Evolutionary conservation across 352 stramenopile genomes (phyloP).

Genomic region (Nothophytophthora sp.): DNA sequence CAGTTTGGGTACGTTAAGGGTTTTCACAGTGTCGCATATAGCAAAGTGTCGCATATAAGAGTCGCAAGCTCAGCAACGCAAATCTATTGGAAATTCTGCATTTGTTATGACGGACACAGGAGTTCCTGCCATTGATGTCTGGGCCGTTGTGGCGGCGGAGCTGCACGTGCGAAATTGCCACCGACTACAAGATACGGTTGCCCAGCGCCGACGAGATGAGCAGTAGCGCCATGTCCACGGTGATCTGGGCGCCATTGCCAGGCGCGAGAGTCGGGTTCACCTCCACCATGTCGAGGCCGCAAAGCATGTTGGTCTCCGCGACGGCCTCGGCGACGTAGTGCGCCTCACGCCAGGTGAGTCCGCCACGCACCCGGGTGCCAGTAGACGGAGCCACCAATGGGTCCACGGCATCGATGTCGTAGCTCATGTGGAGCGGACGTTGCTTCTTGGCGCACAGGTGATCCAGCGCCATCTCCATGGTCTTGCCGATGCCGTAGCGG

Average conservation of each 20-base stretch:
- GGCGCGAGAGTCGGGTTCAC: conserved; percentile 93
- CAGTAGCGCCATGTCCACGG: conserved; percentile 92
- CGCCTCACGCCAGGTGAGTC: conserved; percentile 96
- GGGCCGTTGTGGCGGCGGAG: too few relatives aligned
- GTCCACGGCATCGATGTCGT: conserved; percentile 98
- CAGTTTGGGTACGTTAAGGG: background rate
- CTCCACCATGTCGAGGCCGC: conserved; percentile 95
- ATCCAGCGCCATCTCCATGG: conserved; percentile 97
- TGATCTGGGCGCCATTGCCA: conserved; percentile 87
- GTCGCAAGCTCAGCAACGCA: too few relatives aligned
- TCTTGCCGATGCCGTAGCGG: conserved; percentile 94
- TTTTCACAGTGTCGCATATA: background rate
- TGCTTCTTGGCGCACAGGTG: conserved; percentile 89
- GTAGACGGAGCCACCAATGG: conserved; percentile 94
- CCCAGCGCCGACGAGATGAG: conserved; percentile 93
- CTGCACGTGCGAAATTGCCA: background rate
- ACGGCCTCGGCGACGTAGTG: conserved; percentile 96
- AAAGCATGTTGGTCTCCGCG: conserved; percentile 88
- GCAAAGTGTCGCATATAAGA: background rate
- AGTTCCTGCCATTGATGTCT: too few relatives aligned
- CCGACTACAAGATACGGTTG: conserved; percentile 90
- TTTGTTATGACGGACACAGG: too few relatives aligned
- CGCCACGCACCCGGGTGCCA: conserved; percentile 94
- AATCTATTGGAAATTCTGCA: too few relatives aligned
- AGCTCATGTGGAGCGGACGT: conserved; percentile 95